Evolutionary conservation across 306 rosid species (phyloP), one percentile per base, ranked within the genome.

Genomic region (Cucumis cinereus): DNA sequence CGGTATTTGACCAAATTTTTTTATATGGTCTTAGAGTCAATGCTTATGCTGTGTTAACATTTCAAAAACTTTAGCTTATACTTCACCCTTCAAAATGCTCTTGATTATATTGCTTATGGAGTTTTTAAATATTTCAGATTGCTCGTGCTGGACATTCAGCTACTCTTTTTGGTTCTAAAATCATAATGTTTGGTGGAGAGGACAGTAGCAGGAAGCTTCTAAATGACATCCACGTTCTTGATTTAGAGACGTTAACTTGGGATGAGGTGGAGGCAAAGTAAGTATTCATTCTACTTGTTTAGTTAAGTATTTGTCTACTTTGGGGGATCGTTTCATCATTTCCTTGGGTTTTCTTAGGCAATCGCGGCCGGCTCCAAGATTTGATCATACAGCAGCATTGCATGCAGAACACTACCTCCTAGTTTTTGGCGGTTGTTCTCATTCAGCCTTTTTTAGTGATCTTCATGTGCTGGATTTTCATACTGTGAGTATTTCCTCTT

Each of bases 401-500:
- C 92, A 89, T 26, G 89, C 87, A 22, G 91, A 88, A 10, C 90
- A 80, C 35, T 95, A 95, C 86, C 96, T 95, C 84, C 82, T 90
- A 66, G 77, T 95, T 78, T 95, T 92, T 77, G 99, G 99, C 26
- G 98, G 99, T 79, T 95, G 99, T 78, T 95, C 98, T 77, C 97
- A 92, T 84, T 85, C 96, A 71, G 82, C 78, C 81, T 92, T 95
- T 87, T 95, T 89, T 90, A 89, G 84, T 61, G 96, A 95, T 87
- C 90, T 92, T 77, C 96, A 90, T 80, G 83, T 95, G 41, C 88
- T 95, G 79, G 99, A 95, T 86, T 78, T 92, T 85, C 90, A 86
- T 81, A 84, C 96, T 16, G 99, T 95, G 80, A 88, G 98, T 78
- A 20, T 41, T 52, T 33, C 36, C 41, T 56, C 79, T 52, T 62